These are phyloP conservation scores for Melampsora abietis-canadensis DNA, from an alignment of 1,284 basidiomycete genomes.

Conservation along the genomic window DNA sequence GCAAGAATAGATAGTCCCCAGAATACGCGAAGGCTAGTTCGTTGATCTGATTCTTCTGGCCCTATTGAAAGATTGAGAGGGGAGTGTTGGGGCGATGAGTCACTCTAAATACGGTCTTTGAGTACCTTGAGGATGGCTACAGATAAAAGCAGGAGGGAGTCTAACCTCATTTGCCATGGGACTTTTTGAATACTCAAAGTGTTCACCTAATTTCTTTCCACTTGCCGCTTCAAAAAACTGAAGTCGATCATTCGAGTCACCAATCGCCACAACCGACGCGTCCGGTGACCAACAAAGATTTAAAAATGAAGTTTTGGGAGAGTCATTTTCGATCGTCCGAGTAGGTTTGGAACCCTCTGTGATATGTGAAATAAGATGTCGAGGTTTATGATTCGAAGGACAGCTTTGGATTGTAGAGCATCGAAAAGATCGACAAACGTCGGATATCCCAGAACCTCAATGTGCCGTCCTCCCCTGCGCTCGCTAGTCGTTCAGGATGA, in stretches of 20 bases:
- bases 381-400: not conserved
- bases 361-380: not conserved
- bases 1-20: conserved; percentile 29
- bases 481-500: conserved; percentile 49
- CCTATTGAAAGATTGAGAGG: not conserved
- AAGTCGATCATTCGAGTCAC: conserved; percentile 25
- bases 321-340: conserved; percentile 34
- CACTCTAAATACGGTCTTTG: not conserved
- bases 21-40: conserved; percentile 24
- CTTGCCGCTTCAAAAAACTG: conserved; percentile 18
- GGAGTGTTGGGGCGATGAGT: not conserved
- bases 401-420: not conserved
- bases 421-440: conserved; percentile 8
- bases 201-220: conserved; percentile 21
- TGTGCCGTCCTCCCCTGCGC: conserved; percentile 48
- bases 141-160: not conserved
- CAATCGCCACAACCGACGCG: conserved; percentile 24
- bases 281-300: conserved; percentile 35
- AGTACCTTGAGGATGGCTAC: not conserved
- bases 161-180: conserved; percentile 18
- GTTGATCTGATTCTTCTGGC: conserved; percentile 34
- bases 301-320: conserved; percentile 15
- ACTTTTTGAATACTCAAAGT: conserved; percentile 24
- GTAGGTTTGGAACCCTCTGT: conserved; percentile 32
- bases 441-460: conserved; percentile 50